Evolutionary conservation across 495 filamentous ascomycete genomes (phyloP).

Genomic region (Tetracladium marchalianum): DNA sequence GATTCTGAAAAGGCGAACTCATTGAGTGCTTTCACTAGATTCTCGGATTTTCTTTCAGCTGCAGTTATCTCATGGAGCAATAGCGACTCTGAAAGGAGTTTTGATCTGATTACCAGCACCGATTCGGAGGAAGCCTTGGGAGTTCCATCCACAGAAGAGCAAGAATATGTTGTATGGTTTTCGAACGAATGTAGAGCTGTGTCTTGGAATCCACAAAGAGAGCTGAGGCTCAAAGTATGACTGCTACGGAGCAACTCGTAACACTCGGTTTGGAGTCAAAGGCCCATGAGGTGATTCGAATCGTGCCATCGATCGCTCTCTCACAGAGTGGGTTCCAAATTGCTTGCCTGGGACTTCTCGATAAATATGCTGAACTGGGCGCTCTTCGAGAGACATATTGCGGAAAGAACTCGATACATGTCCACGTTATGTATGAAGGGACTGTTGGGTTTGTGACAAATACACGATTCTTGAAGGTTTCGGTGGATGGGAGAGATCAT

Average conservation of each 20-base stretch:
- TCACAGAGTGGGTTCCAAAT: neutral
- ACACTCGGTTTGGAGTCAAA: neutral
- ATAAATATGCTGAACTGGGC: conserved; percentile 8
- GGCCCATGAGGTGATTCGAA: neutral
- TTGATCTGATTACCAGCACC: neutral
- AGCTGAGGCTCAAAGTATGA: too few species aligned
- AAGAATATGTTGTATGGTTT: neutral
- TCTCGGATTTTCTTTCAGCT: neutral
- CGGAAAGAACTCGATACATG: too few species aligned
- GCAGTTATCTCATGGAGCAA: neutral
- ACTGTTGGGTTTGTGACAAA: too few species aligned
- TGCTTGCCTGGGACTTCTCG: conserved; percentile 4
- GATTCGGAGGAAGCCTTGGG: neutral
- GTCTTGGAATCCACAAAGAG: neutral
- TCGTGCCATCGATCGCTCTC: neutral
- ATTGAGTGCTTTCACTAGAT: neutral
- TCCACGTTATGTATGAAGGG: too few species aligned
- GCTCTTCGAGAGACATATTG: neutral
- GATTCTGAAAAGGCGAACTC: too few species aligned
- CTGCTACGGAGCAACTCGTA: too few species aligned
- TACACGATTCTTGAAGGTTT: too few species aligned
- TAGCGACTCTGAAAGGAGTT: neutral
- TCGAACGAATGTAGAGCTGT: neutral
- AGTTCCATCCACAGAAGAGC: neutral
- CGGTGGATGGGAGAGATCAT: too few species aligned